These are phyloP conservation scores for Eimeria sp. DNA, from an alignment of 169 alveolate genomes.

Conservation along the genomic window DNA sequence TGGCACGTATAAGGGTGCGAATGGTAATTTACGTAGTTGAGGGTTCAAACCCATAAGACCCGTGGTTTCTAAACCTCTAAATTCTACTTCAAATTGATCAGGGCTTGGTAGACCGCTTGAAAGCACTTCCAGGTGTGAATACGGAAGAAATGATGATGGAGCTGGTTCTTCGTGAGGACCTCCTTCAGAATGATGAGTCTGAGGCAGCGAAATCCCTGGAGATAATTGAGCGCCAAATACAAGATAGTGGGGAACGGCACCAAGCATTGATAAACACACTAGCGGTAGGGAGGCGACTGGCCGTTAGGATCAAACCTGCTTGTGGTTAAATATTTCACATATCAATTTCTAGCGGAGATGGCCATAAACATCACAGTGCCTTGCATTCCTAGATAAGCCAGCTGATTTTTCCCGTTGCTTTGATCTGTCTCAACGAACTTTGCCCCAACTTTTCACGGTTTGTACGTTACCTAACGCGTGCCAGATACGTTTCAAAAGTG, in stretches of 20 bases:
- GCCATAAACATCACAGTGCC: background rate
- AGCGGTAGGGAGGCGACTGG: background rate
- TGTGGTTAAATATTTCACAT: background rate
- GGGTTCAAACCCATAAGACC: background rate
- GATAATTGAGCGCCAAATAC: slow-evolving; percentile 28
- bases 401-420: background rate
- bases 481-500: background rate
- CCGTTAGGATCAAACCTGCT: background rate
- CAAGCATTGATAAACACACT: background rate
- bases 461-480: too few relatives aligned
- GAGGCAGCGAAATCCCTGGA: slow-evolving; percentile 33
- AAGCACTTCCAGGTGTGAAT: slow-evolving; percentile 29
- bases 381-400: background rate
- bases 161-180: slow-evolving; percentile 16
- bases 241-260: slow-evolving; percentile 18
- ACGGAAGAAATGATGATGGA: slow-evolving; percentile 49
- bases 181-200: slow-evolving; percentile 25
- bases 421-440: background rate
- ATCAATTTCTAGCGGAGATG: background rate
- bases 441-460: background rate
- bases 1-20: background rate
- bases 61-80: background rate
- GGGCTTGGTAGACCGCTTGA: slow-evolving; percentile 29
- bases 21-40: background rate
- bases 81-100: background rate